Base-by-base conservation (phyloP, 768 basidiomycete species). In the Hericium erinaceus region DNA sequence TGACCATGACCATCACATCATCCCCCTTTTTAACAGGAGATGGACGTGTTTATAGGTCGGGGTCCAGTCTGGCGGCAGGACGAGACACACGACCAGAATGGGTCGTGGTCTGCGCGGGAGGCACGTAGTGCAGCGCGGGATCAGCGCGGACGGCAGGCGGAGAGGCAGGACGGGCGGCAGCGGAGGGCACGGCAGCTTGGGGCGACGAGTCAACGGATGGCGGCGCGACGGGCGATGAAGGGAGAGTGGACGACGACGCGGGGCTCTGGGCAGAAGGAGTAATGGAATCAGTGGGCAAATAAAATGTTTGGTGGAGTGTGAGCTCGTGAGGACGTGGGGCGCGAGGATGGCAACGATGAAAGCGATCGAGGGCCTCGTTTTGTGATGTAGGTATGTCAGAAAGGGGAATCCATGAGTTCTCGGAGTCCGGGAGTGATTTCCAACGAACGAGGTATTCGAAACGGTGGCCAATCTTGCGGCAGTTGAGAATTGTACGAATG, bases 361-460 rank as follows among this genome's bases (percentile, higher is more conserved):
- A 75, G 10, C 64, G 60, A 26, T 73, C 69, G 48, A 74, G 49
- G 16, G 68, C 51, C 48, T 72, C 64, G 56, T 74, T 64, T 49
- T 56, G 39, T 12, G 68, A 48, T 4, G 59, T 63, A 7, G 72
- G 72, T 44, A 75, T 62, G 28, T 75, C 72, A 15, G 67, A 67
- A 8, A 73, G 64, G 4, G 72, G 64, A 55, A 73, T 61, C 73
- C 74, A 73, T 10, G 70, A 69, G 55, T 69, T 64, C 56, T 75
- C 68, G 48, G 68, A 64, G 10, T 65, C 63, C 7, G 65, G 61
- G 38, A 58, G 58, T 39, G 58, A 57, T 39, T 60, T 59, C 68
- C 66, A 74, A 5, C 53, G 58, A 2, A 73, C 67, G 38, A 74
- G 64, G 56, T 75, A 73, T 20, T 75, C 69, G 61, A 65, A 74